These are phyloP conservation scores for Megacollybia platyphylla DNA, from an alignment of 1,284 basidiomycete species.

Conservation along the genomic window DNA sequence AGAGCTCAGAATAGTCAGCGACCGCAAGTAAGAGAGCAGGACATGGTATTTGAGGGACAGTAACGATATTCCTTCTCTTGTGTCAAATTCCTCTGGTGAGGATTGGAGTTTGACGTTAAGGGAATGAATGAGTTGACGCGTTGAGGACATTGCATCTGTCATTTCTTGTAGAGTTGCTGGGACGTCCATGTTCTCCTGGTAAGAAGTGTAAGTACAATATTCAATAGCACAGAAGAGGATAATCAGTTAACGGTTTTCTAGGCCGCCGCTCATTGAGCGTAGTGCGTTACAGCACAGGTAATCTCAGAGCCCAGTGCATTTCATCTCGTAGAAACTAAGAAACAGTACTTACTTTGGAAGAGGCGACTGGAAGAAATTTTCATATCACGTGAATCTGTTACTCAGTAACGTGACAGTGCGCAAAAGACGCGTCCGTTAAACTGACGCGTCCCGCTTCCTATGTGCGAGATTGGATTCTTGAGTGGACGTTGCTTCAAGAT, in stretches of 20 bases:
- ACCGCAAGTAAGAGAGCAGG: conserved; percentile 81
- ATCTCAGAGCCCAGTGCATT: conserved; percentile 84
- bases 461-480: no score
- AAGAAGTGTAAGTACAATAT: background rate
- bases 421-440: no score
- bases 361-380: background rate
- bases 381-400: no score
- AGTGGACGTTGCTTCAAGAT: no score
- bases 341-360: background rate
- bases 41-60: conserved; percentile 82
- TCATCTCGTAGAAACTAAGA: conserved; percentile 34
- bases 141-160: conserved; percentile 46
- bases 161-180: conserved; percentile 40
- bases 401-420: no score
- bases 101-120: conserved; percentile 37
- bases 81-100: conserved; percentile 38
- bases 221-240: conserved; percentile 8
- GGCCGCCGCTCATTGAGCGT: conserved; percentile 68
- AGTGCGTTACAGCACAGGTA: conserved; percentile 62
- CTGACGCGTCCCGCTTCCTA: no score
- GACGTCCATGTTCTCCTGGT: background rate
- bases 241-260: conserved; percentile 85
- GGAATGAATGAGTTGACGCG: conserved; percentile 41
- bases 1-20: conserved; percentile 67
- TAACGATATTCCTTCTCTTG: conserved; percentile 78